Conservation (phyloP, 148 eudicot genomes). For the Camellia japonica region DNA sequence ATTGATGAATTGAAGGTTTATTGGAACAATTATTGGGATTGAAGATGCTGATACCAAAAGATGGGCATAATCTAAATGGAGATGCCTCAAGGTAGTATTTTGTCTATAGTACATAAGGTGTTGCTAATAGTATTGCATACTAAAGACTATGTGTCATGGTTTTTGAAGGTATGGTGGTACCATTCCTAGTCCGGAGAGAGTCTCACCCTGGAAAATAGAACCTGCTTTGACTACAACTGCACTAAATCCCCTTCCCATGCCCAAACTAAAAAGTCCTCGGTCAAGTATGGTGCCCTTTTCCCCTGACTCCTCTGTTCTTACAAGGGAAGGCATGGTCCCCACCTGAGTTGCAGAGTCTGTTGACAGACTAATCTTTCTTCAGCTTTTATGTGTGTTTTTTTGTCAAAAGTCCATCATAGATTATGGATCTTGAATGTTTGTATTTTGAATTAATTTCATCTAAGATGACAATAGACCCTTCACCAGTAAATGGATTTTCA, state of each 20-base stretch:
- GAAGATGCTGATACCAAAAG: conserved; percentile 73
- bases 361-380: neutral
- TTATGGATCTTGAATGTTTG: neutral
- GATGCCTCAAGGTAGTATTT: conserved; percentile 71
- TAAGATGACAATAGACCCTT: conserved; percentile 59
- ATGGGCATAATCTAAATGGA: conserved; percentile 93
- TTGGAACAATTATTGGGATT: conserved; percentile 91
- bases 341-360: neutral
- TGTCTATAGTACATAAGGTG: neutral
- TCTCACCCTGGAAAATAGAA: conserved; percentile 94
- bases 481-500: conserved; percentile 54
- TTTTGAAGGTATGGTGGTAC: conserved; percentile 78
- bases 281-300: conserved; percentile 59
- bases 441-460: conserved; percentile 42
- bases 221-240: conserved; percentile 77
- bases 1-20: conserved; percentile 54
- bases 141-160: conserved; percentile 5
- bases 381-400: neutral
- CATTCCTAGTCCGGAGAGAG: conserved; percentile 90
- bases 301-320: conserved; percentile 71
- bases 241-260: conserved; percentile 73
- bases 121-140: neutral
- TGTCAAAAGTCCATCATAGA: neutral
- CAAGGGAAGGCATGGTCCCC: conserved; percentile 67
- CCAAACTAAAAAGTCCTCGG: conserved; percentile 81